Base-by-base conservation (phyloP, 2,329 filamentous ascomycete species). In the Orbilia ellipsospora region DNA sequence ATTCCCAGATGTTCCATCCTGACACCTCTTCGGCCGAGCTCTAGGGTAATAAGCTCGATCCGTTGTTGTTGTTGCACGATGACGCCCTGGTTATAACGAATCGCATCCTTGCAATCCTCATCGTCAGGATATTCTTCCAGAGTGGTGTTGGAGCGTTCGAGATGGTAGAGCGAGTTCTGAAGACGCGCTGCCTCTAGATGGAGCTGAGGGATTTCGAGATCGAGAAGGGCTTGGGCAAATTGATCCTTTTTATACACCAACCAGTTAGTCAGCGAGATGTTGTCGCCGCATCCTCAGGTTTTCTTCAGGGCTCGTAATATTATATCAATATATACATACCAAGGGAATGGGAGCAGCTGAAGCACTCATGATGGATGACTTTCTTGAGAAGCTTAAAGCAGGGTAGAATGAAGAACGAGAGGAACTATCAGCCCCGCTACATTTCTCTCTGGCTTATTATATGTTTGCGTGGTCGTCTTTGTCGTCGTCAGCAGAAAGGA, bases 131-230 rank as follows among this genome's bases (percentile, higher is more conserved):
- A 76, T 52, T 76, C 72, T 5, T 55, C 60, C 23, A 76, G 72
- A 2, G 64, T 69, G 20, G 45, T 45, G 40, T 80, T 79, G 8
- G 76, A 78, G 15, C 78, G 78, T 54, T 73, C 67, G n/a, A 80
- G 77, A 18, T 80, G 78, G 48, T 78, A 79, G 45, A 80, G 63
- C 10, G 77, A 78, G 61, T 79, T 79, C n/a, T 78, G 75, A 13
- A 80, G 78, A n/a, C 79, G 79, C 6, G 78, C 55, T 0, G 68
- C 61, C 52, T 80, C 79, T n/a, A 73, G 57, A 60, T 79, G 77
- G 50, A 80, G 78, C 42, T 78, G 78, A 36, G 78, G 67, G 4
- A 80, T 64, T 42, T 78, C 77, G 20, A 80, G 79, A 10, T 78
- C 77, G 8, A 64, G 62, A 48, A 80, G 73, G 15, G 77, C 78